A percentile compares a stretch with the other conserved stretches of the same genome.
Evolutionary conservation across 2,329 filamentous ascomycete species (phyloP).

Genomic region (Phoma sp.): DNA sequence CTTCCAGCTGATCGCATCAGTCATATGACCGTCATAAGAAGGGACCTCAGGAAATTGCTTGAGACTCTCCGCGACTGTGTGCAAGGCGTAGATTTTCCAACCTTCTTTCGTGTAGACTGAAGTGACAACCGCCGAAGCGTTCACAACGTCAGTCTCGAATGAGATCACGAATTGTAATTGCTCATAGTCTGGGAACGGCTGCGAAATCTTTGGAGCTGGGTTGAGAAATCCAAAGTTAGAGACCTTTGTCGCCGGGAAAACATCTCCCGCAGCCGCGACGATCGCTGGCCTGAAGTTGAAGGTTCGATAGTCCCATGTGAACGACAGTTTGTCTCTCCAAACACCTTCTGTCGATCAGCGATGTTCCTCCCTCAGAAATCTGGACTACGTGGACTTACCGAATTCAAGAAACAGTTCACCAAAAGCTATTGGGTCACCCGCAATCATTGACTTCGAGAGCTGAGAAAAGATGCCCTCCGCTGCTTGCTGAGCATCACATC

Average conservation of each 20-base stretch:
- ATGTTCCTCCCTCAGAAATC: neutral
- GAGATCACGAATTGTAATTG: conserved; percentile 15
- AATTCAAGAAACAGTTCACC: conserved; percentile 11
- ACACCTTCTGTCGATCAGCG: neutral
- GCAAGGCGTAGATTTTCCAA: conserved; percentile 16
- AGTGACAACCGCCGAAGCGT: conserved; percentile 13
- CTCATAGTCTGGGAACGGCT: conserved; percentile 8
- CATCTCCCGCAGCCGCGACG: conserved; percentile 9
- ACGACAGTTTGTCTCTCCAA: conserved; percentile 13
- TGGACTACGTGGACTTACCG: neutral
- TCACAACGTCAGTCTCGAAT: conserved; percentile 14
- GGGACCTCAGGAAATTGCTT: conserved; percentile 10
- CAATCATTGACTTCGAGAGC: conserved; percentile 9
- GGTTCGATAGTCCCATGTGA: conserved; percentile 17
- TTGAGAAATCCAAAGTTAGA: neutral
- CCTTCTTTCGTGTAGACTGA: conserved; percentile 12
- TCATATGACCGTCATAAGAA: conserved; percentile 14
- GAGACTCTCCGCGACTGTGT: conserved; percentile 12
- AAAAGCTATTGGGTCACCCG: conserved; percentile 10
- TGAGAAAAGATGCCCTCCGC: neutral
- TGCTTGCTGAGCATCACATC: conserved; percentile 7
- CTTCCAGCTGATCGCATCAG: conserved; percentile 13
- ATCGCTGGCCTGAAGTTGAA: conserved; percentile 14
- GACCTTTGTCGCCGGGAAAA: conserved; percentile 6
- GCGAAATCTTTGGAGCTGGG: conserved; percentile 7